Conservation (phyloP, 2,329 filamentous ascomycete genomes). For the Calonectria multiphialidica region DNA sequence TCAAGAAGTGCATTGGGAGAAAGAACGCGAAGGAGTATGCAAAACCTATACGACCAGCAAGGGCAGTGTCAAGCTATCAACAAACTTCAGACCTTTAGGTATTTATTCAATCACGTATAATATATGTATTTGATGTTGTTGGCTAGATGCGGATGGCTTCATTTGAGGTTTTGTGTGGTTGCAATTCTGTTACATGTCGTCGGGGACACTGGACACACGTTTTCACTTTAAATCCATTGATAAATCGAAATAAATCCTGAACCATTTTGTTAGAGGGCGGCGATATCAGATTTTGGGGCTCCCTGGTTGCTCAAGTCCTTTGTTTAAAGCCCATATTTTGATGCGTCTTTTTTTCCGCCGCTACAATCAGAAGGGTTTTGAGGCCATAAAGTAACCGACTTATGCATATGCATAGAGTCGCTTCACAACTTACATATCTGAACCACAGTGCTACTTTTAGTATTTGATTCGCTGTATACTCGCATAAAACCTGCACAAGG, state of each 20-base stretch:
- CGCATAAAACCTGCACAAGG: neutral
- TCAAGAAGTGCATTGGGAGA: too few species aligned
- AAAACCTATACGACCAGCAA: too few species aligned
- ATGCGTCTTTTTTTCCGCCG: neutral
- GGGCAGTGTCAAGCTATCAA: too few species aligned
- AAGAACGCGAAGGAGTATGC: too few species aligned
- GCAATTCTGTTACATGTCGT: neutral
- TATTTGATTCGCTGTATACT: too few species aligned
- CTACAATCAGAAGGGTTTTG: neutral
- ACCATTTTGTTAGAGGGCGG: neutral
- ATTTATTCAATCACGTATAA: too few species aligned
- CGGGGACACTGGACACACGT: neutral
- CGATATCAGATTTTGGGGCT: neutral
- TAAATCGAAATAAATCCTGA: conserved; percentile 22
- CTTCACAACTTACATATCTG: neutral
- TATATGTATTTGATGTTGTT: too few species aligned
- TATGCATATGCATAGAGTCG: neutral
- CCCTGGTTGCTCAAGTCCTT: neutral
- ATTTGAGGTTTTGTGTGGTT: too few species aligned
- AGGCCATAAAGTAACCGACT: neutral
- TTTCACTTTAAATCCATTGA: neutral
- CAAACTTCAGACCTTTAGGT: too few species aligned
- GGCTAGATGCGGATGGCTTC: too few species aligned
- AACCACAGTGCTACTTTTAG: too few species aligned
- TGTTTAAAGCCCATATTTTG: neutral